Evolutionary conservation across 2,329 filamentous ascomycete genomes (phyloP).

Genomic region (Zymoseptoria tritici): DNA sequence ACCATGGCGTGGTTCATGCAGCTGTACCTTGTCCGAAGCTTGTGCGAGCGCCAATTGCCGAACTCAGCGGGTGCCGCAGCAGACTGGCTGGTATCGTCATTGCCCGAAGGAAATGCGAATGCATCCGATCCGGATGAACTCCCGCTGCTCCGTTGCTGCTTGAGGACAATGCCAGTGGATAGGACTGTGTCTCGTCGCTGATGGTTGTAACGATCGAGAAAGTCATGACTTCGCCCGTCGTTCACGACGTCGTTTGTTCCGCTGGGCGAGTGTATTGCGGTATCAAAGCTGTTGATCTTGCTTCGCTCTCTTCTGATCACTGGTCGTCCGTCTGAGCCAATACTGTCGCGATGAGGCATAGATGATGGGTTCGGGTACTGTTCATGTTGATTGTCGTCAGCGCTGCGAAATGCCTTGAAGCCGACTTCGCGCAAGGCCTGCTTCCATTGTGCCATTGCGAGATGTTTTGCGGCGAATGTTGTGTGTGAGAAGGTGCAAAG

Average conservation of each 20-base stretch:
- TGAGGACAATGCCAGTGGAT: slow-evolving; percentile 5
- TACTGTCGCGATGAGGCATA: background rate
- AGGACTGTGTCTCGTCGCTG: slow-evolving; percentile 7
- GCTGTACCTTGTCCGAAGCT: background rate
- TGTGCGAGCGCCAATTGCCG: background rate
- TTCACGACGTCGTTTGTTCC: background rate
- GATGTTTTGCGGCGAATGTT: background rate
- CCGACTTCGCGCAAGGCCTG: slow-evolving; percentile 9
- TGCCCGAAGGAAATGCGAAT: slow-evolving; percentile 15
- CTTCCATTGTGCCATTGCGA: background rate
- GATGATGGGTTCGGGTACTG: slow-evolving; percentile 22
- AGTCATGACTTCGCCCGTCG: slow-evolving; percentile 22
- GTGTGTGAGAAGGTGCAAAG: background rate
- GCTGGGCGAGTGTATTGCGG: slow-evolving; percentile 15
- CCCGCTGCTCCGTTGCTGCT: slow-evolving; percentile 8
- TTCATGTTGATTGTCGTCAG: slow-evolving; percentile 14
- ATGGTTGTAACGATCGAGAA: slow-evolving; percentile 16
- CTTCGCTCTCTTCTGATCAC: slow-evolving; percentile 8
- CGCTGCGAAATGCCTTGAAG: slow-evolving; percentile 18
- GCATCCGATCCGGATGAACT: slow-evolving; percentile 9
- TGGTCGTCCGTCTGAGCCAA: background rate
- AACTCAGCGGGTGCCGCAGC: slow-evolving; percentile 8
- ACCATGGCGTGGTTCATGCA: background rate
- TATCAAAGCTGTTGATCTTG: slow-evolving; percentile 19
- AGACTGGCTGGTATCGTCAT: slow-evolving; percentile 16